Percentiles rank a stretch among this genome's conserved stretches.
These are phyloP conservation scores for Platismatia glauca DNA, from an alignment of 495 filamentous ascomycete genomes.

Conservation along the genomic window DNA sequence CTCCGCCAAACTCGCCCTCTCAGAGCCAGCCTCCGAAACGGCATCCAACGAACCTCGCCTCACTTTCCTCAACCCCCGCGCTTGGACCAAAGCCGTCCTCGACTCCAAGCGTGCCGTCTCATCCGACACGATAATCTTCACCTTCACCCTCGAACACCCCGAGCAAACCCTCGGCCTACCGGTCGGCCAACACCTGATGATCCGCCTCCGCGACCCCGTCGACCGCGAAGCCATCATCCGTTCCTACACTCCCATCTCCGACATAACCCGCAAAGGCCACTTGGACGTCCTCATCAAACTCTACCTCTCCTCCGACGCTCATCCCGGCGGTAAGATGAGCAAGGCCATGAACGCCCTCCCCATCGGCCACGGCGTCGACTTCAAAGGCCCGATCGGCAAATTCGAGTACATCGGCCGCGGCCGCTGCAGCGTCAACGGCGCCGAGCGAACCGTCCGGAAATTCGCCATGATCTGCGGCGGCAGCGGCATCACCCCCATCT, in stretches of 20 bases:
- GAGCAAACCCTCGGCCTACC: conserved; percentile 70
- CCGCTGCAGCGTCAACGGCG: conserved; percentile 51
- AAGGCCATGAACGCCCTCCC: conserved; percentile 66
- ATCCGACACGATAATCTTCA: conserved; percentile 76
- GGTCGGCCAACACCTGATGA: conserved; percentile 81
- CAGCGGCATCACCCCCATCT: conserved; percentile 86
- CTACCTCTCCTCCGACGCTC: conserved; percentile 55
- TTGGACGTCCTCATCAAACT: conserved; percentile 78
- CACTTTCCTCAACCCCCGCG: conserved; percentile 60
- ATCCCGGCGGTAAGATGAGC: conserved; percentile 75
- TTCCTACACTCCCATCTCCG: conserved; percentile 81
- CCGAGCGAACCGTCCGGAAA: conserved; percentile 47
- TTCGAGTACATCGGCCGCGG: conserved; percentile 74
- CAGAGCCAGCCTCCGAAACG: conserved; percentile 25
- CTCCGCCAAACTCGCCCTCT: conserved; percentile 45
- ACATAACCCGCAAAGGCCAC: conserved; percentile 48
- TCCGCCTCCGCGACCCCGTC: conserved; percentile 64
- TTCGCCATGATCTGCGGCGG: conserved; percentile 91
- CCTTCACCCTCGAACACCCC: conserved; percentile 66
- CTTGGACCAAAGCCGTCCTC: conserved; percentile 64
- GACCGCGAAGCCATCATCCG: conserved; percentile 68
- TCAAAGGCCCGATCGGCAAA: conserved; percentile 87
- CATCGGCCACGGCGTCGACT: conserved; percentile 62
- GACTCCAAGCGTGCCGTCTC: conserved; percentile 57
- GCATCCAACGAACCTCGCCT: conserved; percentile 36